These are phyloP conservation scores for Orbilia blumenaviensis DNA, from an alignment of 2,329 filamentous ascomycete genomes.

Conservation along the genomic window DNA sequence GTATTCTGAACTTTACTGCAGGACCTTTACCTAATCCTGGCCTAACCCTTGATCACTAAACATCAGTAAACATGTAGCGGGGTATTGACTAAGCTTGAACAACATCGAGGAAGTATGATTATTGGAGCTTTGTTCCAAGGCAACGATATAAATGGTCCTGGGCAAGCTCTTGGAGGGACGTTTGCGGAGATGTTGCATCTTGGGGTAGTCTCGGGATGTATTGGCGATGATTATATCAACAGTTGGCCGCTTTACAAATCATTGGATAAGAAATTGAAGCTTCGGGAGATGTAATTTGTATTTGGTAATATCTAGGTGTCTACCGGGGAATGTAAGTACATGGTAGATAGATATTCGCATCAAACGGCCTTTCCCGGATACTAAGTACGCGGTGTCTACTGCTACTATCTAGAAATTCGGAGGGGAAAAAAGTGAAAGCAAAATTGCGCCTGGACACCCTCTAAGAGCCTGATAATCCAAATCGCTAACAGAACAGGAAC, in stretches of 20 bases:
- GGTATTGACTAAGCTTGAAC: constrained; percentile 36
- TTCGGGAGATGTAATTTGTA: constrained; percentile 13
- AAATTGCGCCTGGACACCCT: constrained; percentile 53
- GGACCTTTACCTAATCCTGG: constrained; percentile 9
- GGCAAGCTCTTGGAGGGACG: neutral
- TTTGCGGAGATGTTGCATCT: constrained; percentile 7
- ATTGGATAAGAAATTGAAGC: constrained; percentile 5
- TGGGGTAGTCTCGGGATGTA: neutral
- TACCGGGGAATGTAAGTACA: too few relatives aligned
- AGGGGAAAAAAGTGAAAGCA: constrained; percentile 3
- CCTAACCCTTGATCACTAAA: constrained; percentile 35
- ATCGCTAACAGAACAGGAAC: constrained; percentile 35
- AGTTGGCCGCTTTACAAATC: constrained; percentile 12
- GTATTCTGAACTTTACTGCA: constrained; percentile 2
- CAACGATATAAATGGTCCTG: neutral
- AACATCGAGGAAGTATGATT: neutral
- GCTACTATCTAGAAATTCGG: neutral
- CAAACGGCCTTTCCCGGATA: constrained; percentile 1
- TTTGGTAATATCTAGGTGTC: constrained; percentile 10
- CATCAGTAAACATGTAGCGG: constrained; percentile 38
- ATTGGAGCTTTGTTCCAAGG: neutral
- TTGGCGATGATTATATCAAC: constrained; percentile 9
- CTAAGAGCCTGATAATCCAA: constrained; percentile 53
- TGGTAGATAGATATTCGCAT: neutral
- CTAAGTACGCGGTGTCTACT: neutral